Evolutionary conservation across 75 land plant genomes (phyloP).

Genomic region (Picea glauca): DNA sequence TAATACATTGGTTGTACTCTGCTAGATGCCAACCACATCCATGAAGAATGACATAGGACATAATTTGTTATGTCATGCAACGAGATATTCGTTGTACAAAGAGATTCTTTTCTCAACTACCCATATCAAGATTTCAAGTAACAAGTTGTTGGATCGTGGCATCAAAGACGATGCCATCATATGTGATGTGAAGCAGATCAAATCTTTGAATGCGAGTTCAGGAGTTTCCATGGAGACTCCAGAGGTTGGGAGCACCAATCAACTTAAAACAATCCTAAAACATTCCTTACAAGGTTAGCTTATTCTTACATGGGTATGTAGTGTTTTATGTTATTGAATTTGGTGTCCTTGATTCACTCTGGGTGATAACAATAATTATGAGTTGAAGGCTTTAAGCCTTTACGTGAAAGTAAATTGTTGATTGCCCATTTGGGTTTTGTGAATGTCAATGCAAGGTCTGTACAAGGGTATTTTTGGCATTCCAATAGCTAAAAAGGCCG

Average conservation of each 20-base stretch:
- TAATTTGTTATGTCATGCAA: background rate
- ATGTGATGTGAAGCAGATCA: background rate
- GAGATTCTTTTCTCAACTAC: no score
- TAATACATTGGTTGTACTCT: background rate
- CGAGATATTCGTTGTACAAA: background rate
- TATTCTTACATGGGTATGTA: background rate
- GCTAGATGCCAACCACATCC: background rate
- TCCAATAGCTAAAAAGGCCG: slow-evolving; percentile 51
- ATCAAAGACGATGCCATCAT: background rate
- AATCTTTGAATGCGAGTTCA: background rate
- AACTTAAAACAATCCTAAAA: background rate
- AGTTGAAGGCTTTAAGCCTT: background rate
- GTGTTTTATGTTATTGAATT: no score
- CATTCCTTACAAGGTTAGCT: slow-evolving; percentile 6
- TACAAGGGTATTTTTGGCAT: slow-evolving; percentile 93
- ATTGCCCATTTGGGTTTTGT: background rate
- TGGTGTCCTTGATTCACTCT: background rate
- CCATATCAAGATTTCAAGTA: background rate
- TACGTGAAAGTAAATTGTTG: background rate
- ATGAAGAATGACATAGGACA: background rate
- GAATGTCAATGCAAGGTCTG: slow-evolving; percentile 37
- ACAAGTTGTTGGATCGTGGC: background rate
- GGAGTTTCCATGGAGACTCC: background rate
- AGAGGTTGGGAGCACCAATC: background rate
- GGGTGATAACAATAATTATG: background rate